Percentiles rank a stretch among this genome's conserved stretches.
Conservation (phyloP, 148 eudicot species). For the Fagopyrum tataricum region DNA sequence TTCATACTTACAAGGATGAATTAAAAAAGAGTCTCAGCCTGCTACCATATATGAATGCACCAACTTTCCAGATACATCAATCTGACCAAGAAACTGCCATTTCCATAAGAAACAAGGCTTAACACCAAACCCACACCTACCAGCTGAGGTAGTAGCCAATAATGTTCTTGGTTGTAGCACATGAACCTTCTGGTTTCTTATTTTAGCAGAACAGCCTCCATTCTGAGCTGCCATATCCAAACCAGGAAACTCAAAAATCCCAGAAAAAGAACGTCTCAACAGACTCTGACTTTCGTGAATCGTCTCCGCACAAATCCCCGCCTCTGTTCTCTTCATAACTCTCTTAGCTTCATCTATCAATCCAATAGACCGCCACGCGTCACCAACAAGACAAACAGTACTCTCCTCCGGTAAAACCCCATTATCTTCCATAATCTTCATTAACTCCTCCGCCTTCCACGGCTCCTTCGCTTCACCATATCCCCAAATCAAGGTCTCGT, state of each 20-base stretch:
- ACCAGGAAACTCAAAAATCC: slow-evolving; percentile 11
- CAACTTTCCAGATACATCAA: slow-evolving; percentile 22
- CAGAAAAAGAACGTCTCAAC: slow-evolving; percentile 1
- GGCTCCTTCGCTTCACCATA: slow-evolving; percentile 83
- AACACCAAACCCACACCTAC: slow-evolving; percentile 27
- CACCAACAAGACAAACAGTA: slow-evolving; percentile 61
- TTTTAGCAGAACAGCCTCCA: slow-evolving; percentile 21
- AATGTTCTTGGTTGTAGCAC: not conserved
- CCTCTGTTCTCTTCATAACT: slow-evolving; percentile 17
- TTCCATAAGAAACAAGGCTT: slow-evolving; percentile 20
- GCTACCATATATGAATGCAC: slow-evolving; percentile 19
- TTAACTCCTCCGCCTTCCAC: slow-evolving; percentile 78
- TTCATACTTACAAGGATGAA: not conserved
- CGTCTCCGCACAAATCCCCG: slow-evolving; percentile 18
- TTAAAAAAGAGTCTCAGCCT: not conserved
- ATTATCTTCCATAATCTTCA: slow-evolving; percentile 48
- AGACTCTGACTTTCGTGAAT: slow-evolving; percentile 18
- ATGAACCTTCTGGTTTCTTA: slow-evolving; percentile 29
- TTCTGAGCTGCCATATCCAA: slow-evolving; percentile 19
- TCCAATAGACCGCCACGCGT: slow-evolving; percentile 80
- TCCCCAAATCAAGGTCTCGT: slow-evolving; percentile 87
- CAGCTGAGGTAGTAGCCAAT: slow-evolving; percentile 17
- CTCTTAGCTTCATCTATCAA: slow-evolving; percentile 51
- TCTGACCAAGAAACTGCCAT: slow-evolving; percentile 18
- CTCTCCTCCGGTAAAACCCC: slow-evolving; percentile 47